Evolutionary conservation across 164 flowering plant genomes (phyloP), one percentile per base, ranked within the genome.

Genomic region (Tinospora cordifolia): DNA sequence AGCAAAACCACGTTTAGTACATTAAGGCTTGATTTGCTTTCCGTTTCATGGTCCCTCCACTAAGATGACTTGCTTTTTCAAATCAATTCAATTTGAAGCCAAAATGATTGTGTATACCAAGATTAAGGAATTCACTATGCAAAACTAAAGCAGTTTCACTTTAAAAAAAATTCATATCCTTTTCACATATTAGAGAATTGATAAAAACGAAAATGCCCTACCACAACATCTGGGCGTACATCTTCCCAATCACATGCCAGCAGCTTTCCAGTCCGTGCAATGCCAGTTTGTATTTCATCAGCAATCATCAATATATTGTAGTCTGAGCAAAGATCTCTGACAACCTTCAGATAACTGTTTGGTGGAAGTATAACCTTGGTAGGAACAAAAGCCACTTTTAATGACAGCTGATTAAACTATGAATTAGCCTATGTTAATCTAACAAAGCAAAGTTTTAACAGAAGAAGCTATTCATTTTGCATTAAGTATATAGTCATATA

Each of bases 171-270:
- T 30, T 41, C 46, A 41, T 51, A 1, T 51, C 59, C n/a, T 51
- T 51, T 14, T 63, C 40, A 10, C 66, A 63, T 63, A 63, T 14
- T 30, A 36, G 54, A 25, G 12, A 5, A 4, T 66, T 39, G 19
- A 39, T 21, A 0, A 7, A 67, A 3, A 51, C 13, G 40, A 58
- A 57, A 27, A 38, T 15, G 69, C 65, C 86, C 85, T 81, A 92
- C 99, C 71, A 92, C 96, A 74, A 92, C 86, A 85, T 95, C 98
- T 22, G 98, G 98, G 8, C 90, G 90, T 65, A 91, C 87, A 60
- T 83, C 84, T 80, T 92, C 99, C 99, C 99, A 95, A 51, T 95
- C 95, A 72, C 97, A 92, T 66, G 97, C 97, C 79, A 95, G 82
- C 88, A 92, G 71, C 82, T 82, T 91, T 69, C 99, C 98, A 60